Evolutionary conservation across 768 basidiomycete species (phyloP).

Genomic region (Rhodotorula graminis): DNA sequence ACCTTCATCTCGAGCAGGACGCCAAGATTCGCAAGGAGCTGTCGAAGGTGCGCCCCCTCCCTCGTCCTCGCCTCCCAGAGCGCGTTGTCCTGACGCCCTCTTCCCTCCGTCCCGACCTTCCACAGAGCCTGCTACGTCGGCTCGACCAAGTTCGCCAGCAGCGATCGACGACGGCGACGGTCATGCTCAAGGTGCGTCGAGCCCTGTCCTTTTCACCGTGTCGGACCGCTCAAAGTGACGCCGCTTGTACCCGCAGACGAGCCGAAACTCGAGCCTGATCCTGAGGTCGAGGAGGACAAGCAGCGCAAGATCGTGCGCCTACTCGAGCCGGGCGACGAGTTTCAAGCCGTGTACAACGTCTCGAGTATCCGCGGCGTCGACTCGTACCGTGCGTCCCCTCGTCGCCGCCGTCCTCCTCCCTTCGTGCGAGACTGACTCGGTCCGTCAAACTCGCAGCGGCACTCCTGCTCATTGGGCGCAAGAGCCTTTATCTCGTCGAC

Average conservation of each 20-base stretch:
- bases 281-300: slow-evolving; percentile 61
- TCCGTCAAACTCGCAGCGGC: slow-evolving; percentile 59
- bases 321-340: slow-evolving; percentile 80
- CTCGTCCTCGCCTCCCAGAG: too few species aligned
- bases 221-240: too few species aligned
- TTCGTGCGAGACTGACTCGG: background rate
- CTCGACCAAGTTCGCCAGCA: too few species aligned
- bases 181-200: too few species aligned
- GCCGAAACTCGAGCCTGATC: background rate
- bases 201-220: too few species aligned
- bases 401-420: slow-evolving; percentile 4
- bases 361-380: slow-evolving; percentile 85
- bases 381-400: slow-evolving; percentile 67
- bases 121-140: too few species aligned
- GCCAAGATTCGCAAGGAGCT: too few species aligned
- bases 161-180: too few species aligned
- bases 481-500: slow-evolving; percentile 83
- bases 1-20: too few species aligned
- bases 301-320: slow-evolving; percentile 80
- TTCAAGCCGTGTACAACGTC: slow-evolving; percentile 79
- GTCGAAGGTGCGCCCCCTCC: too few species aligned
- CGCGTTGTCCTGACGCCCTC: too few species aligned
- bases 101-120: too few species aligned
- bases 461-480: slow-evolving; percentile 75
- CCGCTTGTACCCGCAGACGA: background rate